A percentile compares a stretch with the other conserved stretches of the same genome.
These are phyloP conservation scores for Pichia sp. DNA, from an alignment of 1,139 yeast species.

Conservation along the genomic window DNA sequence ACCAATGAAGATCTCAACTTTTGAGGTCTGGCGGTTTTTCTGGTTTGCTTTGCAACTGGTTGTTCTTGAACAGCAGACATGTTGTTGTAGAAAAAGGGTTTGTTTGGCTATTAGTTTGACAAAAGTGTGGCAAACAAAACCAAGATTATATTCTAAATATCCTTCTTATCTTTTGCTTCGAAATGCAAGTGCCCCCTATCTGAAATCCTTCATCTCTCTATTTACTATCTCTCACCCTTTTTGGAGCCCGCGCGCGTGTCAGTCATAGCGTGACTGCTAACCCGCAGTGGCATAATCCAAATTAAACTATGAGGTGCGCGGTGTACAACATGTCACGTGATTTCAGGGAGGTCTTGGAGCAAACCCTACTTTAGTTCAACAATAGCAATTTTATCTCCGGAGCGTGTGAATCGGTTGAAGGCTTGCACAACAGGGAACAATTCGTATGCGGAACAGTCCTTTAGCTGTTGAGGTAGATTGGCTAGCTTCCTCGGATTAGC, in stretches of 20 bases:
- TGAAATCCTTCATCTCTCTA: not conserved
- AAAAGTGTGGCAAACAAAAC: not conserved
- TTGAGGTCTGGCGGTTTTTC: slow-evolving; percentile 93
- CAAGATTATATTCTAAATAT: not conserved
- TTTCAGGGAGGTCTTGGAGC: not conserved
- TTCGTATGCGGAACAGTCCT: slow-evolving; percentile 3
- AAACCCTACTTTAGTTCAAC: slow-evolving; percentile 3
- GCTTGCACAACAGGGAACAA: slow-evolving; percentile 7
- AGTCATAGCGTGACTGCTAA: not conserved
- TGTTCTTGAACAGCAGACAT: slow-evolving; percentile 19
- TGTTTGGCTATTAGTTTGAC: not conserved
- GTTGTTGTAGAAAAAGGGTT: not conserved
- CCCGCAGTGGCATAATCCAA: not conserved
- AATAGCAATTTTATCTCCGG: slow-evolving; percentile 3
- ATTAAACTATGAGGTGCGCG: not conserved
- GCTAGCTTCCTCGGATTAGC: not conserved
- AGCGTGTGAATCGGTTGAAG: not conserved
- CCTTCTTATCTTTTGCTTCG: not conserved
- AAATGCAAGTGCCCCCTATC: not conserved
- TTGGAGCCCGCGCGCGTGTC: slow-evolving; percentile 6
- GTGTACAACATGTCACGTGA: not conserved
- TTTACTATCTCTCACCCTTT: not conserved
- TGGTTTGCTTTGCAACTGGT: slow-evolving; percentile 68
- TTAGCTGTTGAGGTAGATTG: not conserved
- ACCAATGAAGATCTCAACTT: slow-evolving; percentile 94